Percentiles rank a stretch among this genome's conserved stretches.
These are phyloP conservation scores for Thraustochytrium striatum DNA, from an alignment of 352 stramenopile genomes.

Conservation along the genomic window DNA sequence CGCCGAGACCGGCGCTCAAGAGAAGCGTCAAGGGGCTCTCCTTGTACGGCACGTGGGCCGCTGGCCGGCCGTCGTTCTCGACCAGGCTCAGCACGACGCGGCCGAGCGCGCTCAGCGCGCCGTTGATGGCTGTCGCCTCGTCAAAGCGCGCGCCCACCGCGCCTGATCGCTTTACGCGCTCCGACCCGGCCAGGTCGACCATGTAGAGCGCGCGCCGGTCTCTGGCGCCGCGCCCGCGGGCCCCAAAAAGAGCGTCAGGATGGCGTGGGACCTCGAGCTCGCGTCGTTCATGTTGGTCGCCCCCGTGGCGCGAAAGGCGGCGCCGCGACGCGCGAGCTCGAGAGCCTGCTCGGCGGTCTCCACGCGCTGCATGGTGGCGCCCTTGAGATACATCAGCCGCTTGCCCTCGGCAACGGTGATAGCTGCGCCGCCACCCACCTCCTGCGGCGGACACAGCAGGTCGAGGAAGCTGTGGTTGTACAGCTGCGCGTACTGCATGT, in stretches of 20 bases:
- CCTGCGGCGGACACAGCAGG: too few species aligned
- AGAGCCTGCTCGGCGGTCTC: too few species aligned
- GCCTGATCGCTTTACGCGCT: slow-evolving; percentile 67
- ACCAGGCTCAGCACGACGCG: slow-evolving; percentile 96
- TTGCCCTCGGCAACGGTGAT: too few species aligned
- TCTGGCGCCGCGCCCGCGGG: slow-evolving; percentile 76
- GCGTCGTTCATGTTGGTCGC: slow-evolving; percentile 97
- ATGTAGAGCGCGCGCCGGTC: slow-evolving; percentile 88
- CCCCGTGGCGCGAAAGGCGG: too few species aligned
- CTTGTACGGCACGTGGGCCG: slow-evolving; percentile 84
- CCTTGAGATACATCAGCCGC: too few species aligned
- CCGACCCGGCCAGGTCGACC: slow-evolving; percentile 79
- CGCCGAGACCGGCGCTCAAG: slow-evolving; percentile 93
- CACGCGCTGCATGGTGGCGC: too few species aligned
- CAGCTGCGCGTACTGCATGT: too few species aligned
- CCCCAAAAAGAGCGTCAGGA: slow-evolving; percentile 84
- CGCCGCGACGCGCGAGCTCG: too few species aligned
- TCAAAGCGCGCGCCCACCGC: slow-evolving; percentile 83
- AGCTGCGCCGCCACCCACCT: too few species aligned
- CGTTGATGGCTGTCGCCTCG: slow-evolving; percentile 97
- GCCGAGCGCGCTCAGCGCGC: slow-evolving; percentile 92
- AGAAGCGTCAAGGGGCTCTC: slow-evolving; percentile 99
- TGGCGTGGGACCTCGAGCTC: slow-evolving; percentile 92
- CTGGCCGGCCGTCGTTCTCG: too few species aligned
- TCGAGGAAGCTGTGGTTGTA: too few species aligned